phyloP scores from a whole-genome alignment of 345 rosid species.

The Gossypium turneri region DNA sequence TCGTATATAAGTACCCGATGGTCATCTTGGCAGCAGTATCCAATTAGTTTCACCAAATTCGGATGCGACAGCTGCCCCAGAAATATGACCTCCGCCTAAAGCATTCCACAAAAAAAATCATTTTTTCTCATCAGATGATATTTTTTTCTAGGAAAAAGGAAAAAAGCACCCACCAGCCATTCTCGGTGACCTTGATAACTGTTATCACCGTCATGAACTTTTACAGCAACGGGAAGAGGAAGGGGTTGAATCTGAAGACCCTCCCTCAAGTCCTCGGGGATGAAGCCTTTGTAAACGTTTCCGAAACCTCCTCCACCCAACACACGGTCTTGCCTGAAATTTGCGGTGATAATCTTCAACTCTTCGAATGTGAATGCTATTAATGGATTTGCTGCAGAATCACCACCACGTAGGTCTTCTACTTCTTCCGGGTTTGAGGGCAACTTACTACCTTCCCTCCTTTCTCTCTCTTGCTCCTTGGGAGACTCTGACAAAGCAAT shows the following conservation, averaged over 20 bases:
- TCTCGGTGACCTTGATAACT: slow-evolving; percentile 94
- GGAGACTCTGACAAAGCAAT: slow-evolving; percentile 51
- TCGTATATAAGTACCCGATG: slow-evolving; percentile 84
- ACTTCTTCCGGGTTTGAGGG: slow-evolving; percentile 97
- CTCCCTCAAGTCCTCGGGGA: slow-evolving; percentile 55
- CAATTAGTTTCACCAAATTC: slow-evolving; percentile 83
- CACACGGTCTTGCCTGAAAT: slow-evolving; percentile 87
- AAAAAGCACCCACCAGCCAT: slow-evolving; percentile 75
- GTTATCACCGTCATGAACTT: slow-evolving; percentile 92
- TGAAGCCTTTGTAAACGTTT: slow-evolving; percentile 81
- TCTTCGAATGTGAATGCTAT: slow-evolving; percentile 78
- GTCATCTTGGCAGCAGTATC: slow-evolving; percentile 88
- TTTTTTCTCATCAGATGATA: slow-evolving; percentile 4
- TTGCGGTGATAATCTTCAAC: slow-evolving; percentile 61
- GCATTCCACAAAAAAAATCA: slow-evolving; percentile 11
- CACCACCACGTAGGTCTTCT: slow-evolving; percentile 73
- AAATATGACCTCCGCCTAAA: slow-evolving; percentile 94
- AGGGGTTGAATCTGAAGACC: slow-evolving; percentile 45
- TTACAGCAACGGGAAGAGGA: slow-evolving; percentile 80
- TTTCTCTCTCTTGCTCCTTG: slow-evolving; percentile 37
- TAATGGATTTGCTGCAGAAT: slow-evolving; percentile 72
- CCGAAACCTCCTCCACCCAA: slow-evolving; percentile 99
- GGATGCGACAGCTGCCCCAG: slow-evolving; percentile 97
- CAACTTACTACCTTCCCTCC: slow-evolving; percentile 47
- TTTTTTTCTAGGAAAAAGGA: background rate